Evolutionary conservation across 2,329 filamentous ascomycete species (phyloP).

Genomic region (Fonsecaea nubica): DNA sequence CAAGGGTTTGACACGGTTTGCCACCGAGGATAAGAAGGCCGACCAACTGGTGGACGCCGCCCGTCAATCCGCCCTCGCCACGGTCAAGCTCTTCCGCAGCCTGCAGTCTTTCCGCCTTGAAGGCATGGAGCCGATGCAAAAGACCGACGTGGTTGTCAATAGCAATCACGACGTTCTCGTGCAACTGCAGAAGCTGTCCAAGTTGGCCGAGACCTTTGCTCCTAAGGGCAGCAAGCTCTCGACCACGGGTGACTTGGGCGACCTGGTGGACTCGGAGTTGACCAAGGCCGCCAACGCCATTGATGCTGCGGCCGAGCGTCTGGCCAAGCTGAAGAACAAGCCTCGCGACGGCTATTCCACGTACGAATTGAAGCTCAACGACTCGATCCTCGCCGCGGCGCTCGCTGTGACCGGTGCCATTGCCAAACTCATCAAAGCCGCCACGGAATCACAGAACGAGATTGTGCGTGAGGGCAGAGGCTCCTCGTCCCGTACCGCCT

Average conservation of each 20-base stretch:
- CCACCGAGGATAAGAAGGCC: slow-evolving; percentile 92
- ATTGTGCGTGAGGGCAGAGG: slow-evolving; percentile 94
- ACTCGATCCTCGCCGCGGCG: slow-evolving; percentile 90
- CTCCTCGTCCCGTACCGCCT: slow-evolving; percentile 83
- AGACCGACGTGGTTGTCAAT: slow-evolving; percentile 96
- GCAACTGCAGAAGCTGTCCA: slow-evolving; percentile 90
- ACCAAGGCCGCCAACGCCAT: slow-evolving; percentile 95
- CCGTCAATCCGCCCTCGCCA: slow-evolving; percentile 81
- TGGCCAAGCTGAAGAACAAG: slow-evolving; percentile 94
- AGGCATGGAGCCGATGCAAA: slow-evolving; percentile 85
- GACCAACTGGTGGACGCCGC: slow-evolving; percentile 84
- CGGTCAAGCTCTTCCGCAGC: slow-evolving; percentile 92
- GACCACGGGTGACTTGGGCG: slow-evolving; percentile 76
- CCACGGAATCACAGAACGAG: slow-evolving; percentile 90
- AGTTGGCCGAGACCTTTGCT: slow-evolving; percentile 88
- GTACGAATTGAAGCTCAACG: slow-evolving; percentile 94
- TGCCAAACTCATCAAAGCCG: slow-evolving; percentile 90
- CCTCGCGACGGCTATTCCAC: slow-evolving; percentile 94
- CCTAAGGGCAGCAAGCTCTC: slow-evolving; percentile 83
- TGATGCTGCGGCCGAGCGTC: slow-evolving; percentile 83
- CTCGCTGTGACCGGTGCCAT: slow-evolving; percentile 94
- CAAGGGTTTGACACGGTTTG: slow-evolving; percentile 90
- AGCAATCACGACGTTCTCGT: slow-evolving; percentile 96
- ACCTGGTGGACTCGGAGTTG: slow-evolving; percentile 89
- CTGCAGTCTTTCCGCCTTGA: slow-evolving; percentile 93